These are phyloP conservation scores for Taiozyma sp. DNA, from an alignment of 1,139 yeast species.

Conservation along the genomic window DNA sequence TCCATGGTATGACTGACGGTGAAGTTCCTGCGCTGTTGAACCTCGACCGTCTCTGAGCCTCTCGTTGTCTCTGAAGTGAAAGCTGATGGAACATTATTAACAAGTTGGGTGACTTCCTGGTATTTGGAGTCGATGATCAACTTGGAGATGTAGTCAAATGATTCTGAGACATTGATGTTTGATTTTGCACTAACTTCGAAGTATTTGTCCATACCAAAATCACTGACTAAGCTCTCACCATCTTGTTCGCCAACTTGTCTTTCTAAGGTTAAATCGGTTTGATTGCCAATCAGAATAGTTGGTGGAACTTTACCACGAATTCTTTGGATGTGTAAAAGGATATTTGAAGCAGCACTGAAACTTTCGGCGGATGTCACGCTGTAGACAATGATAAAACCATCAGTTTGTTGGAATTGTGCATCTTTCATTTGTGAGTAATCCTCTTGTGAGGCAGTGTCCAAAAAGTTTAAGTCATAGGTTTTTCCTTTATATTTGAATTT, in stretches of 20 bases:
- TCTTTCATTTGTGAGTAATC: conserved; percentile 77
- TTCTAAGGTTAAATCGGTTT: conserved; percentile 43
- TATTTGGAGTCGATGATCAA: neutral
- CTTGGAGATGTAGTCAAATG: conserved; percentile 33
- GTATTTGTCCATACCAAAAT: conserved; percentile 40
- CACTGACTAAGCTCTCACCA: conserved; percentile 52
- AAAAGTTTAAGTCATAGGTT: conserved; percentile 65
- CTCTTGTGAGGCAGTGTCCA: conserved; percentile 86
- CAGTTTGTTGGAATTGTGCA: conserved; percentile 72
- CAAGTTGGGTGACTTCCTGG: neutral
- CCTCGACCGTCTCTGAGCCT: neutral
- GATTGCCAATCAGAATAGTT: conserved; percentile 71
- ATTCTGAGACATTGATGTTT: conserved; percentile 50
- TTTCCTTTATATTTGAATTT: conserved; percentile 54
- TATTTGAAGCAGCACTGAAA: conserved; percentile 9
- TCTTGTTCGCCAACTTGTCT: conserved; percentile 57
- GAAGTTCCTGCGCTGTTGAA: neutral
- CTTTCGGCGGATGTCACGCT: conserved; percentile 10
- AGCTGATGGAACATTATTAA: neutral
- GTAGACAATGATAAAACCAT: conserved; percentile 68
- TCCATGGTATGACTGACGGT: neutral
- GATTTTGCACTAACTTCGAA: conserved; percentile 67
- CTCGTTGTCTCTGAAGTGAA: neutral
- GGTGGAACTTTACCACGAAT: conserved; percentile 49
- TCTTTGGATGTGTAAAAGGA: conserved; percentile 16